These are phyloP conservation scores for Silybum marianum DNA, from an alignment of 129 eudicot species.

Conservation along the genomic window DNA sequence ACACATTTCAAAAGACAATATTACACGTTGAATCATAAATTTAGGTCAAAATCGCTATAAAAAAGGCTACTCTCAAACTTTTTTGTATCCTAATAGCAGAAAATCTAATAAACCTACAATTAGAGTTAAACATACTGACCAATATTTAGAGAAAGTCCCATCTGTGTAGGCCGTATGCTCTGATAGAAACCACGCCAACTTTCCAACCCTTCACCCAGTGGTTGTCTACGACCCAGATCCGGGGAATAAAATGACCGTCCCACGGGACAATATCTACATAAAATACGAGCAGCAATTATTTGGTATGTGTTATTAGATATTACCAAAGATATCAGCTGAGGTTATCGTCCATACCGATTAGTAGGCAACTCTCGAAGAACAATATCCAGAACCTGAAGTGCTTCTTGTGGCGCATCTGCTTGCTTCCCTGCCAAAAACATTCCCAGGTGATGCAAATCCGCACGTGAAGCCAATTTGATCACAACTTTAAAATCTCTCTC, in stretches of 20 bases:
- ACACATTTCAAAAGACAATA: neutral
- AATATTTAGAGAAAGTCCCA: constrained; percentile 90
- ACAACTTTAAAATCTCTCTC: constrained; percentile 84
- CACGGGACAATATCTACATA: constrained; percentile 69
- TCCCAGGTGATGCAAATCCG: constrained; percentile 80
- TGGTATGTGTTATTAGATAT: neutral
- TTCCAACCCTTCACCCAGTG: constrained; percentile 90
- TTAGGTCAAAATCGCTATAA: neutral
- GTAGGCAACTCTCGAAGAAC: constrained; percentile 91
- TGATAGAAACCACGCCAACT: constrained; percentile 98
- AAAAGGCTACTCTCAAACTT: neutral
- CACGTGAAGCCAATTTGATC: constrained; percentile 89
- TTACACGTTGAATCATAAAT: neutral
- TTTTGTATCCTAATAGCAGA: neutral
- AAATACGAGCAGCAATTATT: constrained; percentile 1
- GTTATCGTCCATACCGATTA: constrained; percentile 47
- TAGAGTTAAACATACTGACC: constrained; percentile 34
- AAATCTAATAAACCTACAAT: neutral
- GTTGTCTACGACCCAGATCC: constrained; percentile 71
- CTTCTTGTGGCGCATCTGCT: constrained; percentile 98
- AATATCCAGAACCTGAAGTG: constrained; percentile 92
- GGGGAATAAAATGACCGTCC: constrained; percentile 91
- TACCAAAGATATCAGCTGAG: neutral
- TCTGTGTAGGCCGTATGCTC: constrained; percentile 93
- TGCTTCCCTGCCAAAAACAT: constrained; percentile 83